Percentiles rank a stretch among this genome's conserved stretches.
Evolutionary conservation across 176 grass and related monocot species (phyloP).

Genomic region (Oryza punctata): DNA sequence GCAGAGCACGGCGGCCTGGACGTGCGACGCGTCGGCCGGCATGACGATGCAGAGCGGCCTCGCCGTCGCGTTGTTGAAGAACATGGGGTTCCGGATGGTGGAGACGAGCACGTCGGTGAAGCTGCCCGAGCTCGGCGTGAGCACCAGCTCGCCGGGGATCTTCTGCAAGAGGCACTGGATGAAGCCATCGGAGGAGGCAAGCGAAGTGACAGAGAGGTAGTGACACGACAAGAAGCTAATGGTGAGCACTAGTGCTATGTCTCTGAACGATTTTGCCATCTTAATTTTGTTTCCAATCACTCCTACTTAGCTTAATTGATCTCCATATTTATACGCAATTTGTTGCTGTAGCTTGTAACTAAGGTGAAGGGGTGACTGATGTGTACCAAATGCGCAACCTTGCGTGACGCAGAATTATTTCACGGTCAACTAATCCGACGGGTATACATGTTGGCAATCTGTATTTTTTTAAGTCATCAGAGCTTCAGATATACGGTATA

Average conservation of each 20-base stretch:
- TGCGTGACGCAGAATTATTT: too few species aligned
- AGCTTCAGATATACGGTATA: background rate
- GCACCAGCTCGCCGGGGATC: slow-evolving; percentile 38
- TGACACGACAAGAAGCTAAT: background rate
- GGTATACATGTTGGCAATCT: too few species aligned
- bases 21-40: slow-evolving; percentile 42
- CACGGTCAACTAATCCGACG: background rate
- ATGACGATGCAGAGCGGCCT: slow-evolving; percentile 63
- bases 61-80: slow-evolving; percentile 35
- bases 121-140: slow-evolving; percentile 18
- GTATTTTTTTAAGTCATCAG: background rate
- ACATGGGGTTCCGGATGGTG: slow-evolving; percentile 53
- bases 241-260: background rate
- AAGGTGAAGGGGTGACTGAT: background rate
- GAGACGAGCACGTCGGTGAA: slow-evolving; percentile 58
- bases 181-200: slow-evolving; percentile 39
- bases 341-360: too few species aligned
- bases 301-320: background rate
- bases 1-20: slow-evolving; percentile 55
- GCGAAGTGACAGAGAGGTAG: background rate
- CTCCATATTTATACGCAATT: slow-evolving; percentile 23
- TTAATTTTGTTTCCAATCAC: background rate
- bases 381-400: background rate
- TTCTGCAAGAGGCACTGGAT: slow-evolving; percentile 49
- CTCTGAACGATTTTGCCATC: slow-evolving; percentile 5